Base-by-base conservation (phyloP, 164 flowering plant genomes). In the Stephania cephalantha region DNA sequence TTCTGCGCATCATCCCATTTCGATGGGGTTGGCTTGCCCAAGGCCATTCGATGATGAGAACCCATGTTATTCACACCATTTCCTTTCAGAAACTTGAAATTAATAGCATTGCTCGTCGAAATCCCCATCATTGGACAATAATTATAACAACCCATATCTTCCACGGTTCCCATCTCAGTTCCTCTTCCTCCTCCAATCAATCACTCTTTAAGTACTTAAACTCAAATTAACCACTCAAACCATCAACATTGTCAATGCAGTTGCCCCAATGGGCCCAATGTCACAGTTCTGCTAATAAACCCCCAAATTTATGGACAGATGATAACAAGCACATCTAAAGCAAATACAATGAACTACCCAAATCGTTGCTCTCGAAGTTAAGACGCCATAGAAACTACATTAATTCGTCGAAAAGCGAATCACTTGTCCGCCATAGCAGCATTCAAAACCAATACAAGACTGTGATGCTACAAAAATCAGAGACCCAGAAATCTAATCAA, bases 1-100 rank as follows among this genome's bases (percentile, higher is more conserved):
- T 93, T 93, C 75, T 93, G 97, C 17, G 99, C 99, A 81, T 95
- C 99, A 72, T 95, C 97, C 99, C 99, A 95, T 81, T 93, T 95
- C 0, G 98, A 95, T 64, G 99, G 96, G 7, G 98, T 85, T 1
- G 94, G 95, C 75, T 92, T 92, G 17, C 93, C 93, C 50, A 90
- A 74, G 6, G 88, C 87, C 6, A 82, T 83, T 55, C 94, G 83
- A 64, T 88, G 90, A 77, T 80, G 91, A 55, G 85, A 79, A 61
- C 77, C 30, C 6, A 85, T 87, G 61, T 85, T 87, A 68, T 72
- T 84, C 22, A 69, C 46, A 13, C 83, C 86, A 76, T 83, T 88
- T 42, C 85, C 89, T 80, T 86, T 88, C 45, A 85, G 93, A 80
- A 91, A 92, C 86, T 94, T 94, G 66, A 91, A 92, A 71, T 74